Percentiles rank a stretch among this genome's conserved stretches.
Conservation (phyloP, 495 filamentous ascomycete species). For the Thozetella sp. region DNA sequence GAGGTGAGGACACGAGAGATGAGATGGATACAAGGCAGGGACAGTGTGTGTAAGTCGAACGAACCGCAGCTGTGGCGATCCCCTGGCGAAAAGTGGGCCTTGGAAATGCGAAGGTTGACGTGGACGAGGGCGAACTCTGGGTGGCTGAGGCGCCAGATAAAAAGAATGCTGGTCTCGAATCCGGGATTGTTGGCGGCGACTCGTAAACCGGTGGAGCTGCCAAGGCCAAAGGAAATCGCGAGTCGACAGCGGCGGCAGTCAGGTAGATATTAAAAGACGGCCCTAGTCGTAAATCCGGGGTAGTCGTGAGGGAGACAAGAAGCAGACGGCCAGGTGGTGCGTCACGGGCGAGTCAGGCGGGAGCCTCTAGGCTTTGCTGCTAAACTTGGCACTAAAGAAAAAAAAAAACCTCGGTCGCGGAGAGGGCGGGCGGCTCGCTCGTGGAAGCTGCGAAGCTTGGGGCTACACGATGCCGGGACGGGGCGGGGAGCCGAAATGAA, state of each 20-base stretch:
- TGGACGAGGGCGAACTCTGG: conserved; percentile 4
- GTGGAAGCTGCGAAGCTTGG: conserved; percentile 1
- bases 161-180: neutral
- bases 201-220: conserved; percentile 7
- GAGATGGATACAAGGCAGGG: too few species aligned
- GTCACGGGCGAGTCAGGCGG: neutral
- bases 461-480: neutral
- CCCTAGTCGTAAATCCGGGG: conserved; percentile 10
- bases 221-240: neutral
- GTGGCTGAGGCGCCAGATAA: conserved; percentile 1
- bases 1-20: too few species aligned
- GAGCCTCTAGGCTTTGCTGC: neutral
- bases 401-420: too few species aligned
- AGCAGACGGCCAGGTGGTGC: neutral
- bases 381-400: conserved; percentile 1
- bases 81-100: conserved; percentile 5
- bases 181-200: conserved; percentile 9
- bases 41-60: neutral
- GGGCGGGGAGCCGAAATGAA: neutral
- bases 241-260: neutral
- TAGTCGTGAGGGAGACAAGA: conserved; percentile 1
- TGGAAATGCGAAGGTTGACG: conserved; percentile 10
- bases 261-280: conserved; percentile 4
- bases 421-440: too few species aligned
- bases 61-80: conserved; percentile 12